phyloP scores from a whole-genome alignment of 768 basidiomycete genomes.

The Porphyrellus cyaneotinctus region DNA sequence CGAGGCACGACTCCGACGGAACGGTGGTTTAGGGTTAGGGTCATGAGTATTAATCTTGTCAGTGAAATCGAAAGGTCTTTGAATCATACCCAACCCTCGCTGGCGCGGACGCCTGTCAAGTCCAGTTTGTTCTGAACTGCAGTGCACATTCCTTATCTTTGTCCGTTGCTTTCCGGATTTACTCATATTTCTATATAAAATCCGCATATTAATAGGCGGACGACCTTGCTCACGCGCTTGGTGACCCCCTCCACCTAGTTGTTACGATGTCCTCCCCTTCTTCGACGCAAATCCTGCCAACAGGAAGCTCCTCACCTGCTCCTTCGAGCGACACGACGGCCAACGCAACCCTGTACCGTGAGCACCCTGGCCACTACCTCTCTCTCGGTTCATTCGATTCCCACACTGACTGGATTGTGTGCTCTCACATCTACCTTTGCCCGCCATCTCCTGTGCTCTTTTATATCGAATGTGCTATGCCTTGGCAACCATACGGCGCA shows the following conservation, averaged over 20 bases:
- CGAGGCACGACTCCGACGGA: too few species aligned
- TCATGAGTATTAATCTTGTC: not conserved
- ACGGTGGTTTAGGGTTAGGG: not conserved
- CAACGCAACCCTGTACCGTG: slow-evolving; percentile 29
- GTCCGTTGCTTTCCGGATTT: not conserved
- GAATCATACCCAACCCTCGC: not conserved
- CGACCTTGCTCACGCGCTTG: not conserved
- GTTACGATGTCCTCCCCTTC: slow-evolving; percentile 10
- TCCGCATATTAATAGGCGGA: slow-evolving; percentile 18
- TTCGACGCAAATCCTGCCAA: not conserved
- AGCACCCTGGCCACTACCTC: slow-evolving; percentile 10
- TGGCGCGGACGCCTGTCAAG: slow-evolving; percentile 4
- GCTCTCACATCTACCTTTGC: slow-evolving; percentile 5
- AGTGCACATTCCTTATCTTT: not conserved
- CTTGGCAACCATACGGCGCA: not conserved
- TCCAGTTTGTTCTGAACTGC: not conserved
- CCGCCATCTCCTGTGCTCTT: not conserved
- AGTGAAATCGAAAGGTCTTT: not conserved
- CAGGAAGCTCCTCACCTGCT: not conserved
- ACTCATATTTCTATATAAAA: not conserved
- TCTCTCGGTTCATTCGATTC: slow-evolving; percentile 2
- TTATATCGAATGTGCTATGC: not conserved
- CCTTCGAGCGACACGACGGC: not conserved
- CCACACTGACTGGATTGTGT: slow-evolving; percentile 15
- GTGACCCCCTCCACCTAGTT: not conserved